Conservation (phyloP, 495 filamentous ascomycete species). For the Penicilliopsis zonata region DNA sequence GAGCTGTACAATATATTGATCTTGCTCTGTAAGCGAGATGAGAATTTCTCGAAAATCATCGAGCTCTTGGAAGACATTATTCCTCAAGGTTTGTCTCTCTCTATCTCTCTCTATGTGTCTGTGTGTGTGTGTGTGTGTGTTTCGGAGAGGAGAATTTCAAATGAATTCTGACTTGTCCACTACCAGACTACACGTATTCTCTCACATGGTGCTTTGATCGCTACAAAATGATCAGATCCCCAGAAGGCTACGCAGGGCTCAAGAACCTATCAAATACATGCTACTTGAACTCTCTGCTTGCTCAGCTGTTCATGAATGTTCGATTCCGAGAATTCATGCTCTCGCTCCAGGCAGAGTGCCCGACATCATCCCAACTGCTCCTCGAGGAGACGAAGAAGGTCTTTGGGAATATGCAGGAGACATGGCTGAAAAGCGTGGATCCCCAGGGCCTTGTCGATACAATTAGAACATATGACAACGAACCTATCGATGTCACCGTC, state of each 20-base stretch:
- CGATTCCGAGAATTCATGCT: slow-evolving; percentile 81
- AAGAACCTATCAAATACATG: slow-evolving; percentile 92
- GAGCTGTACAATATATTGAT: slow-evolving; percentile 54
- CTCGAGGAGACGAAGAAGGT: slow-evolving; percentile 67
- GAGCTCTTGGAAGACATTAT: slow-evolving; percentile 40
- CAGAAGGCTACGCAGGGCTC: slow-evolving; percentile 71
- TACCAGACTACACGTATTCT: slow-evolving; percentile 42
- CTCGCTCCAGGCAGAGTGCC: slow-evolving; percentile 42
- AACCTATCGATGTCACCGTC: slow-evolving; percentile 70
- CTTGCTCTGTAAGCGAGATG: slow-evolving; percentile 42
- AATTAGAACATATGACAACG: slow-evolving; percentile 74
- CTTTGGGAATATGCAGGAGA: slow-evolving; percentile 80
- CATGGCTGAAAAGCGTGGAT: slow-evolving; percentile 57
- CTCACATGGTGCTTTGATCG: slow-evolving; percentile 50
- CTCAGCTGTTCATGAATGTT: slow-evolving; percentile 94
- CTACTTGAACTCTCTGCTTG: slow-evolving; percentile 92
- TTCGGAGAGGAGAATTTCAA: too few species aligned
- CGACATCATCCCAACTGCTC: slow-evolving; percentile 46
- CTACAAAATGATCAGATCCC: slow-evolving; percentile 54
- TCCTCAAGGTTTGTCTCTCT: slow-evolving; percentile 31
- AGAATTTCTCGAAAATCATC: slow-evolving; percentile 38
- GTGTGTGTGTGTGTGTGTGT: too few species aligned
- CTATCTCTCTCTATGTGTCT: too few species aligned
- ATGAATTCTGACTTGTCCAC: slow-evolving; percentile 1
- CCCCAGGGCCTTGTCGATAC: slow-evolving; percentile 59